Conservation (phyloP, 192 early-diverging fungal genomes). For the Backusella macrospora region DNA sequence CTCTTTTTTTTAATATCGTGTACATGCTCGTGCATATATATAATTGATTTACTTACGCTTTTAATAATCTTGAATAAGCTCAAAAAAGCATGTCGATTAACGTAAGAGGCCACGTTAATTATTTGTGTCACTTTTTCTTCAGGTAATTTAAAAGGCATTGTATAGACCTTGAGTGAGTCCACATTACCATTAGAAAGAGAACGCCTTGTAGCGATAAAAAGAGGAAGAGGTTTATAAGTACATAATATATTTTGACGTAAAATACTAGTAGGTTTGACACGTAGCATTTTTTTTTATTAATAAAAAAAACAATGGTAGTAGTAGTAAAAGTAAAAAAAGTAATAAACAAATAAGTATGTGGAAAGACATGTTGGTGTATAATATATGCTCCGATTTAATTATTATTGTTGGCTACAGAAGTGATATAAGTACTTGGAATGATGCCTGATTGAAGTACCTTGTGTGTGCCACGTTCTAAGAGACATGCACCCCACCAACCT, state of each 20-base stretch:
- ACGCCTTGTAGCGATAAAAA: not conserved
- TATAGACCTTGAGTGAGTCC: conserved; percentile 34
- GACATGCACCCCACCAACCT: conserved; percentile 19
- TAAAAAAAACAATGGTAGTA: not conserved
- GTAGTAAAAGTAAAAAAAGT: not conserved
- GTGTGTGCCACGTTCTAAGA: not conserved
- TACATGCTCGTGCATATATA: not conserved
- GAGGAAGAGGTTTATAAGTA: not conserved
- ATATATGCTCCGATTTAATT: not conserved
- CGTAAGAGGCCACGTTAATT: conserved; percentile 28
- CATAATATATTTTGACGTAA: not conserved
- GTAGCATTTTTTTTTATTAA: not conserved
- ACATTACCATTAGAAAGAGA: not conserved
- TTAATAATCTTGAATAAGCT: conserved; percentile 38
- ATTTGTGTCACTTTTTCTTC: conserved; percentile 27
- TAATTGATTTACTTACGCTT: conserved; percentile 18
- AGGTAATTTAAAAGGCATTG: conserved; percentile 37
- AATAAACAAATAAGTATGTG: not conserved
- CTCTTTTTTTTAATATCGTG: not conserved
- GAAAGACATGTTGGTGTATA: too few relatives aligned
- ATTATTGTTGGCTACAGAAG: not conserved
- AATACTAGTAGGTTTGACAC: not conserved
- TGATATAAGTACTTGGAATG: conserved; percentile 7
- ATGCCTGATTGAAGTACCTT: not conserved
- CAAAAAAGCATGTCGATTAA: conserved; percentile 27